Base-by-base conservation (phyloP, 2,329 filamentous ascomycete species). In the Pestalotiopsis sp. region DNA sequence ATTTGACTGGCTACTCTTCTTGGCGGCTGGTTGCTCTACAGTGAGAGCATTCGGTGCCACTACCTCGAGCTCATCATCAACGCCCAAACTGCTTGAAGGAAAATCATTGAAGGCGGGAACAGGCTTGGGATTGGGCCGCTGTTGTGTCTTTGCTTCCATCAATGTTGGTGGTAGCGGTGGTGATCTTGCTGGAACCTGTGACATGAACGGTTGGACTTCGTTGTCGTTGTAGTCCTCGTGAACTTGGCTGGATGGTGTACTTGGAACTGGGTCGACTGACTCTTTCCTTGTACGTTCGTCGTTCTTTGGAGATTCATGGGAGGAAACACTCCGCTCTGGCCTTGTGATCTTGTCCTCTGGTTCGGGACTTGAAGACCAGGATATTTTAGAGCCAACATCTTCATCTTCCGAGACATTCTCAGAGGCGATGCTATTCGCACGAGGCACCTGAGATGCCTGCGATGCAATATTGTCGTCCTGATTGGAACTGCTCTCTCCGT, bases 21-120 rank as follows among this genome's bases (percentile, higher is more conserved):
- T 76, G 66, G 75, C 65, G 27, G 75, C 65, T 13, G 72, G 55
- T n/a, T 67, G 39, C 55, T 52, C 68, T 20, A 73, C 68, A 23
- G 71, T 67, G 20, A 78, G 72, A 1, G 73, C 73, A 12, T 65
- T 72, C 20, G 76, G 78, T 1, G 76, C 70, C 67, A 77, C 72
- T 36, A 79, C 65, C n/a, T 79, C 77, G 25, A 80, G 72, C 27
- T 76, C 75, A 52, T 77, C 77, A 38, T 79, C 78, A 45, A 69
- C 69, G 7, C 71, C 74, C 17, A 70, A 73, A 60, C 76, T 78
- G 60, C 76, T 79, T 11, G 71, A 71, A 20, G 74, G 73, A 13
- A 73, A 74, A 7, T 72, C 57, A 4, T 67, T 60, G 17, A 72
- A 65, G 1, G 41, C 45, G 49, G 31, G 7, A 36, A 36, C 31